Base-by-base conservation (phyloP, 495 filamentous ascomycete species). In the Margaritispora aquatica region DNA sequence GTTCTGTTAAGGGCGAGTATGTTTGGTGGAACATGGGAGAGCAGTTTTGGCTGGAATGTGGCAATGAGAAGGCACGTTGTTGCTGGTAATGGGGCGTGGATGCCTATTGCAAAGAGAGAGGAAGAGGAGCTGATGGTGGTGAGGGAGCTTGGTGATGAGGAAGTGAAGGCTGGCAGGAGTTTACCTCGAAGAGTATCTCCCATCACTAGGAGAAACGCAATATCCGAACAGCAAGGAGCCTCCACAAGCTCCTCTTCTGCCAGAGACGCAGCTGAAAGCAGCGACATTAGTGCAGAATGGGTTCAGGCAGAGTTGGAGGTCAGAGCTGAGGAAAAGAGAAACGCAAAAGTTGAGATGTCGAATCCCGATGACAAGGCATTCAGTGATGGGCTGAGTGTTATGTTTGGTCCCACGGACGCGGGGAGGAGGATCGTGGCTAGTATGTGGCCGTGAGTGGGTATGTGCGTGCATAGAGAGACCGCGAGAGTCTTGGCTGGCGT, bases 11-110 rank as follows among this genome's bases (percentile, higher is more conserved):
- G 69, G 19, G 61, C 59, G 8, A 68, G 66, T 23, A 26, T 60
- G 7, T 65, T 73, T 50, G 68, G 66, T 1, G 74, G 74, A 0
- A 58, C 66, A 2, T 55, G 64, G 23, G 63, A 67, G 54, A 71
- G 66, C 47, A 70, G 62, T 49, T 72, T 71, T 58, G 60, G 61
- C 27, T 75, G 68, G 66, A 72, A 70, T 44, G 49, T 75, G 9
- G 73, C 72, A 15, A 50, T 75, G 51, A 53, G 67, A 26, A 62
- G 73, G 46, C 60, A 68, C 60, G 36, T 67, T 48, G 51, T 56
- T 50, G 44, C 38, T 19, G 48, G 55, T 1, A 24, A 29, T 4
- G 54, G 52, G 44, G 24, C 13, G 20, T 54, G 63, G 60, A 44
- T 15, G 17, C 10, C 19, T 3, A 44, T 44, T n/a, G 15, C 3